These are phyloP conservation scores for Gaertneriomyces semiglobifer DNA, from an alignment of 192 early-diverging fungal species.

Conservation along the genomic window DNA sequence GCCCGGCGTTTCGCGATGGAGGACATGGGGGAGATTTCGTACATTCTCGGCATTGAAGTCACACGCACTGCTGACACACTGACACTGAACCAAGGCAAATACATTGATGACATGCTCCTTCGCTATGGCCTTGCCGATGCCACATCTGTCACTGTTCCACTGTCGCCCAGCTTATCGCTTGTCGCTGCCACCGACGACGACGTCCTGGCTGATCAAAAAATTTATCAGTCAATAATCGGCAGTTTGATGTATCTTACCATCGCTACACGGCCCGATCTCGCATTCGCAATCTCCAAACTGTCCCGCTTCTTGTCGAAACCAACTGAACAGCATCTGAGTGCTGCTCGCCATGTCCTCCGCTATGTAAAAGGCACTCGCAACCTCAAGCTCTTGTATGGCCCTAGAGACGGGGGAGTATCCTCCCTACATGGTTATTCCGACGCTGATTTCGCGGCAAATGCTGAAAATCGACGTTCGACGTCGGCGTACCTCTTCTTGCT, in stretches of 20 bases:
- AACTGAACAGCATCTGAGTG: background rate
- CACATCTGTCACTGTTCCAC: background rate
- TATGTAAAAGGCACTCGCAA: background rate
- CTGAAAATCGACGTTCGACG: too few relatives aligned
- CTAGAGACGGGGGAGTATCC: background rate
- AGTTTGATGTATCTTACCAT: background rate
- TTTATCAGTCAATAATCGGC: constrained; percentile 7
- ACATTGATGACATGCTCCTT: background rate
- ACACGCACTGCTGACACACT: background rate
- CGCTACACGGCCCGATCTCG: constrained; percentile 9
- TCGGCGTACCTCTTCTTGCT: too few relatives aligned
- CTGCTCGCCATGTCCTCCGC: background rate
- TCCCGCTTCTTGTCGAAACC: constrained; percentile 1
- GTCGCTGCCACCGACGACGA: background rate
- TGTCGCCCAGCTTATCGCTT: background rate
- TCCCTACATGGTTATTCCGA: too few relatives aligned
- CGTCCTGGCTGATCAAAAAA: background rate
- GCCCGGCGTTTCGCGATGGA: background rate
- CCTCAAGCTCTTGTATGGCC: background rate
- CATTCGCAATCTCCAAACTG: background rate
- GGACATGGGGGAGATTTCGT: background rate
- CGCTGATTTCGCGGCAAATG: too few relatives aligned
- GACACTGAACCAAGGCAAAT: background rate
- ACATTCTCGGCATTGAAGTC: background rate
- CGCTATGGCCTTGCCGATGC: background rate